Percentiles rank a stretch among this genome's conserved stretches.
These are phyloP conservation scores for Karstenula rhodostoma DNA, from an alignment of 2,329 filamentous ascomycete species.

Conservation along the genomic window DNA sequence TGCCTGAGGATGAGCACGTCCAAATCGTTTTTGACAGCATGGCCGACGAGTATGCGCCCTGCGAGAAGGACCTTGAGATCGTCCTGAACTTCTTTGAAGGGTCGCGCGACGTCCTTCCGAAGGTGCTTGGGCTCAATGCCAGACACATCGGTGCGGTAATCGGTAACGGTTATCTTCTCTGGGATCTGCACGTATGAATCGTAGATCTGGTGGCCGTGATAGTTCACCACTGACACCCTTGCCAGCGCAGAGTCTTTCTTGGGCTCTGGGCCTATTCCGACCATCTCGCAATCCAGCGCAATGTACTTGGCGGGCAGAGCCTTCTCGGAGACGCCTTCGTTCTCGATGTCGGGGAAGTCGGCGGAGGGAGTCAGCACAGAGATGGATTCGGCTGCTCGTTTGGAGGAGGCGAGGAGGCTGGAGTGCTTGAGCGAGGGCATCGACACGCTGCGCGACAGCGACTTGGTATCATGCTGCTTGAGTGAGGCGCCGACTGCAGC, in stretches of 20 bases:
- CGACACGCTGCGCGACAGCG: conserved; percentile 42
- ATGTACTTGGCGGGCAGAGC: conserved; percentile 87
- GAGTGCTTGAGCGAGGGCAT: conserved; percentile 48
- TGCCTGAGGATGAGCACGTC: conserved; percentile 80
- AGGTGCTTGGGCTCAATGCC: conserved; percentile 81
- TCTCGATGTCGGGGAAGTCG: conserved; percentile 51
- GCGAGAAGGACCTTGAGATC: conserved; percentile 74
- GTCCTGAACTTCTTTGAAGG: conserved; percentile 78
- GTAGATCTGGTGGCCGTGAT: conserved; percentile 90
- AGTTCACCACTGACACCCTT: conserved; percentile 90
- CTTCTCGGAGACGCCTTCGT: conserved; percentile 57
- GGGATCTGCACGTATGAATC: conserved; percentile 84
- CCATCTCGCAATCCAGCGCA: conserved; percentile 97
- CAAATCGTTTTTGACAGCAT: conserved; percentile 82
- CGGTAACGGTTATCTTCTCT: conserved; percentile 74
- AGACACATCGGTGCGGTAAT: conserved; percentile 89
- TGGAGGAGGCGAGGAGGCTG: conserved; percentile 60
- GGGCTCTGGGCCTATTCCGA: conserved; percentile 75
- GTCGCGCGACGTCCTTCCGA: conserved; percentile 55
- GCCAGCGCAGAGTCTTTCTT: conserved; percentile 79
- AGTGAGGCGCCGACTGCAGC: conserved; percentile 41
- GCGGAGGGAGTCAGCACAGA: conserved; percentile 57
- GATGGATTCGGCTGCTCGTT: conserved; percentile 64
- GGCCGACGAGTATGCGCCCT: conserved; percentile 79
- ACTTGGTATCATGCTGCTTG: conserved; percentile 54